Conservation (phyloP, 2,329 filamentous ascomycete species). For the Monosporascus sp. region DNA sequence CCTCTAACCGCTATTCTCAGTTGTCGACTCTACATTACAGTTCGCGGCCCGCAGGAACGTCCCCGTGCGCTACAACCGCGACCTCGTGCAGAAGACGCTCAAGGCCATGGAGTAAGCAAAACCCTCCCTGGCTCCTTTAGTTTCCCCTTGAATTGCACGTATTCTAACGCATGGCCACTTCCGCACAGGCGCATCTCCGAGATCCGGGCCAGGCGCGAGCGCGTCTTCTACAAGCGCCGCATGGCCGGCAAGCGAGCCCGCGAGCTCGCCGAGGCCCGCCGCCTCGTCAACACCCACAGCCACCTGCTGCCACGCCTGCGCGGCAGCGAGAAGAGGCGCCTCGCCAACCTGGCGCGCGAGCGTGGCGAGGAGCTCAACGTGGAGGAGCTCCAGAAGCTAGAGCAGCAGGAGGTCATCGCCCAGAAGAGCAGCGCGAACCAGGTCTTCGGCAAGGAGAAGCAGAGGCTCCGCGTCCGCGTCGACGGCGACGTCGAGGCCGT, state of each 20-base stretch:
- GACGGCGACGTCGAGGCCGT: slow-evolving; percentile 40
- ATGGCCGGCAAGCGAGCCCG: slow-evolving; percentile 87
- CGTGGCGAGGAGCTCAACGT: slow-evolving; percentile 19
- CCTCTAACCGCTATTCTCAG: slow-evolving; percentile 23
- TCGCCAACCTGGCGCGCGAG: slow-evolving; percentile 35
- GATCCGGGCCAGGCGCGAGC: slow-evolving; percentile 77
- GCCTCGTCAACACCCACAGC: slow-evolving; percentile 86
- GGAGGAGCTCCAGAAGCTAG: slow-evolving; percentile 31
- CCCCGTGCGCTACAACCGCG: slow-evolving; percentile 92
- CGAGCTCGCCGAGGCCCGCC: slow-evolving; percentile 73
- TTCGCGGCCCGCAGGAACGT: slow-evolving; percentile 92
- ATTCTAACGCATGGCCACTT: neutral
- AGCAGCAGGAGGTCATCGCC: slow-evolving; percentile 21
- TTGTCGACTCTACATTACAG: slow-evolving; percentile 88
- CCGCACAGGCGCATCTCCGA: slow-evolving; percentile 61
- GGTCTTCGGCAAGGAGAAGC: slow-evolving; percentile 37
- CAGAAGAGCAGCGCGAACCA: slow-evolving; percentile 24
- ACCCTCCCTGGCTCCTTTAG: no score
- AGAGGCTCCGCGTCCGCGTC: slow-evolving; percentile 32
- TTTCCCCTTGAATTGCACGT: no score
- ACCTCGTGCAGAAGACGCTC: slow-evolving; percentile 80
- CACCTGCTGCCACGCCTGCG: slow-evolving; percentile 78
- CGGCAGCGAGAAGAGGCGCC: slow-evolving; percentile 55
- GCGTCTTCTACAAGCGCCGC: slow-evolving; percentile 88
- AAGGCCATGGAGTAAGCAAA: slow-evolving; percentile 70